Evolutionary conservation across 306 rosid species (phyloP).

Genomic region (Hippophae gyantsensis): DNA sequence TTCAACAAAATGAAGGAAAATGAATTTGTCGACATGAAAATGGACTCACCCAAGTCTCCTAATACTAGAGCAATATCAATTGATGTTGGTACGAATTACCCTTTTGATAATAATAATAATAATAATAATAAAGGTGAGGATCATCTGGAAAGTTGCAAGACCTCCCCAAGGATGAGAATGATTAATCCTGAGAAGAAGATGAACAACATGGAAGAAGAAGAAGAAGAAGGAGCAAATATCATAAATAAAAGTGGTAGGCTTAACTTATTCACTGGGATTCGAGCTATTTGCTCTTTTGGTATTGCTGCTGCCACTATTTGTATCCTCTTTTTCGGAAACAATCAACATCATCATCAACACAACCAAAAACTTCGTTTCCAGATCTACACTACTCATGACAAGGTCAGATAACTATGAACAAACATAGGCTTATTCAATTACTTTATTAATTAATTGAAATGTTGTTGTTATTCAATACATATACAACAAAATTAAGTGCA

Average conservation of each 20-base stretch:
- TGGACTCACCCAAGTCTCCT: constrained; percentile 57
- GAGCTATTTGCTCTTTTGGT: constrained; percentile 84
- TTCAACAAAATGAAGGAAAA: constrained; percentile 53
- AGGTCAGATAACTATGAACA: constrained; percentile 35
- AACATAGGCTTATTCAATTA: no score
- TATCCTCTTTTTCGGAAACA: constrained; percentile 47
- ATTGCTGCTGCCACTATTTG: constrained; percentile 80
- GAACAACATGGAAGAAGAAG: constrained; percentile 14
- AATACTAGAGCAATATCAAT: constrained; percentile 23
- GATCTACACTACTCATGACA: constrained; percentile 49
- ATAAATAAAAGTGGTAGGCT: constrained; percentile 24
- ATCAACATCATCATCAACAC: constrained; percentile 30
- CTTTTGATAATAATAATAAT: constrained; percentile 8
- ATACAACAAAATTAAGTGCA: not conserved
- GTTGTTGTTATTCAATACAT: not conserved
- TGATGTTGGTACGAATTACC: constrained; percentile 24
- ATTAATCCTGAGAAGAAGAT: constrained; percentile 4
- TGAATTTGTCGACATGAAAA: constrained; percentile 72
- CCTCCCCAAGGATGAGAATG: constrained; percentile 40
- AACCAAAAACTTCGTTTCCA: constrained; percentile 50
- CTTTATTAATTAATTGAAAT: not conserved
- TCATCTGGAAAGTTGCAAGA: constrained; percentile 21
- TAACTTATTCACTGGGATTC: constrained; percentile 57
- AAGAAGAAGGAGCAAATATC: constrained; percentile 19
- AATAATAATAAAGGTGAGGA: constrained; percentile 39